phyloP scores from a whole-genome alignment of 805 yeast species.

The Maudiozyma bulderi region DNA sequence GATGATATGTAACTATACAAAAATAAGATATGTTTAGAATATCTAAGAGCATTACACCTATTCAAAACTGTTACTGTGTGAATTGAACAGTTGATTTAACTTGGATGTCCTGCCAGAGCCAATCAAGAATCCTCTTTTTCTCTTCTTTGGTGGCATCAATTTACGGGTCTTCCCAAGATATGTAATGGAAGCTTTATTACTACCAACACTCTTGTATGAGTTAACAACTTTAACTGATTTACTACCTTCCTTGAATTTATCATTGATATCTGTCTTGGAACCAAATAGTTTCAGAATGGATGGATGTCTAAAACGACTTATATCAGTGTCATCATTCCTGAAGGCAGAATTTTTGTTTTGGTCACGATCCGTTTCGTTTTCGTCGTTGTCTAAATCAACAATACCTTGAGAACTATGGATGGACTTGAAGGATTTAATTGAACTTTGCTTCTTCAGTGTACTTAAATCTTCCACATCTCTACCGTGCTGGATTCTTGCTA shows the following conservation, averaged over 20 bases:
- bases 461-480: conserved; percentile 37
- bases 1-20: too few species aligned
- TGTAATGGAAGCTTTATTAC: conserved; percentile 50
- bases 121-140: not conserved
- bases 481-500: conserved; percentile 15
- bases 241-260: conserved; percentile 34
- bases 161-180: conserved; percentile 36
- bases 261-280: conserved; percentile 30
- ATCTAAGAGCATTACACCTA: too few species aligned
- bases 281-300: conserved; percentile 38
- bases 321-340: conserved; percentile 8
- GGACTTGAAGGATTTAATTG: conserved; percentile 23
- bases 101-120: not conserved
- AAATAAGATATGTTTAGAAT: too few species aligned
- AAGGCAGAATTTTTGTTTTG: not conserved
- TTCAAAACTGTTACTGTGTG: conserved; percentile 17
- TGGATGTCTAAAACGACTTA: conserved; percentile 30
- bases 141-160: conserved; percentile 20
- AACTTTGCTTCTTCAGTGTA: conserved; percentile 37
- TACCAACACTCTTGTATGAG: conserved; percentile 45
- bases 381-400: conserved; percentile 13
- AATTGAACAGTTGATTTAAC: conserved; percentile 11
- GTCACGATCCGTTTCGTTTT: conserved; percentile 3
- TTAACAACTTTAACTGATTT: conserved; percentile 43
- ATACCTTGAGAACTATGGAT: not conserved